Percentiles rank a stretch among this genome's conserved stretches.
Conservation (phyloP, 1,139 yeast species). For the Debaryomyces nepalensis region DNA sequence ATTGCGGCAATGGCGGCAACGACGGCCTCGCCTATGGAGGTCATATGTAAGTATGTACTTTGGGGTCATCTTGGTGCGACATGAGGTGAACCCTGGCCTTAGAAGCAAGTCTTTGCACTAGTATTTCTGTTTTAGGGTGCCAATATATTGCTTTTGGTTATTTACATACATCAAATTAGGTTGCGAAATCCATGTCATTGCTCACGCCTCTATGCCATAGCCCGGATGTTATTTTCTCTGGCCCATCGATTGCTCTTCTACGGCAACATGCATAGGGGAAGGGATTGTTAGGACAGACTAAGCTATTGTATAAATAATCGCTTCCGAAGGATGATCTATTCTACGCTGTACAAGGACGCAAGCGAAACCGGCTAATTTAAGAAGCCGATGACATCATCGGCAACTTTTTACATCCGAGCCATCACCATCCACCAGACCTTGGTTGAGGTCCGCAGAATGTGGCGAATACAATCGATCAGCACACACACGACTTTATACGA, state of each 20-base stretch:
- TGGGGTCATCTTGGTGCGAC: background rate
- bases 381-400: background rate
- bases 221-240: background rate
- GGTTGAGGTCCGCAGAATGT: background rate
- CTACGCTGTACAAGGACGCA: background rate
- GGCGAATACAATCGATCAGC: background rate
- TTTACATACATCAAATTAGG: background rate
- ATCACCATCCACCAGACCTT: background rate
- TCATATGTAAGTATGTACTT: background rate
- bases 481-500: too few relatives aligned
- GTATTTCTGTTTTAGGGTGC: constrained; percentile 1
- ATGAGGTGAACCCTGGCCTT: constrained; percentile 4
- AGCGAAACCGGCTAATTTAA: constrained; percentile 1
- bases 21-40: background rate
- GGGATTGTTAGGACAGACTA: background rate
- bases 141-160: background rate
- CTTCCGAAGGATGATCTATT: background rate
- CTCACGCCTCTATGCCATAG: background rate
- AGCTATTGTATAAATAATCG: background rate
- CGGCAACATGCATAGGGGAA: background rate
- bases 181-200: background rate
- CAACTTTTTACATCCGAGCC: background rate
- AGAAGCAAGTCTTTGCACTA: background rate
- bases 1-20: background rate
- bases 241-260: background rate